Percentiles rank a stretch among this genome's conserved stretches.
phyloP scores from a whole-genome alignment of 345 rosid species.

The Erodium maritimum region DNA sequence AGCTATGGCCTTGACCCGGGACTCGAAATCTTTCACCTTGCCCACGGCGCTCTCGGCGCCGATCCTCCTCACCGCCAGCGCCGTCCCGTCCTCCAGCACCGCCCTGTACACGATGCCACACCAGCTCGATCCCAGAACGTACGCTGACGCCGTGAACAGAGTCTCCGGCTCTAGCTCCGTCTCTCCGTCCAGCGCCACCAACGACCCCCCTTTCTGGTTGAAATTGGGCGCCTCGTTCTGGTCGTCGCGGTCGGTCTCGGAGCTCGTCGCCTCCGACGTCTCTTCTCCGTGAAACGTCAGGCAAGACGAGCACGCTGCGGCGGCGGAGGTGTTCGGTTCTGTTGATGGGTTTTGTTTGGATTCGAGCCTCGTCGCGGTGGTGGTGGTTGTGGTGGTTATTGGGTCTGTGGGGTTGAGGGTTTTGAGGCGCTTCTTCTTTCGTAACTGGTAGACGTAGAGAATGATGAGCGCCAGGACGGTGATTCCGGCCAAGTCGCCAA shows the following conservation, averaged over 20 bases:
- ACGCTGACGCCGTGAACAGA: constrained; percentile 73
- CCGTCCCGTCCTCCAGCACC: constrained; percentile 52
- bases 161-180: constrained; percentile 61
- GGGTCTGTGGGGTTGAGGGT: background rate
- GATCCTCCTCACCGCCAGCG: constrained; percentile 75
- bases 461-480: constrained; percentile 41
- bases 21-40: constrained; percentile 61
- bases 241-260: constrained; percentile 50
- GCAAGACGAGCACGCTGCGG: constrained; percentile 34
- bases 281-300: constrained; percentile 34
- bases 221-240: background rate
- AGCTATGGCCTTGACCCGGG: constrained; percentile 44
- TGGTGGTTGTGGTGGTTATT: background rate
- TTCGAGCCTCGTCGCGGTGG: background rate
- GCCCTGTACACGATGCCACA: constrained; percentile 75
- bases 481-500: constrained; percentile 55
- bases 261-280: constrained; percentile 21
- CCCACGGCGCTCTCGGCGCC: constrained; percentile 42
- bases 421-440: constrained; percentile 25
- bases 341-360: background rate
- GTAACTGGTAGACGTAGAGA: constrained; percentile 57
- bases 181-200: constrained; percentile 65
- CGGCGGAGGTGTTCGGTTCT: constrained; percentile 22
- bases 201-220: constrained; percentile 25
- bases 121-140: constrained; percentile 51